Conservation (phyloP, 768 basidiomycete genomes). For the Dentipellis sp. region DNA sequence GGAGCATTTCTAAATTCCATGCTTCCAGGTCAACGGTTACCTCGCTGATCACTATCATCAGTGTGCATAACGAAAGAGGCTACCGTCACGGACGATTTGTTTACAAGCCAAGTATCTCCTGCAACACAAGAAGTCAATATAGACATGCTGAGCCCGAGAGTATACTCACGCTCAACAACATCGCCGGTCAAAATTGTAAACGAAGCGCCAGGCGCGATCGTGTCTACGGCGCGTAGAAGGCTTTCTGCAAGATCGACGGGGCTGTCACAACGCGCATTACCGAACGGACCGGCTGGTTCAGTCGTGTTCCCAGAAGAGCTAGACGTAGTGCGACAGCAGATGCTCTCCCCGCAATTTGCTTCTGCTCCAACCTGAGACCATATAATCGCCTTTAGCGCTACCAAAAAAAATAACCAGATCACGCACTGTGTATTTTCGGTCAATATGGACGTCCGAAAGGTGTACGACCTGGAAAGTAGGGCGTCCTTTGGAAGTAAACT, state of each 20-base stretch:
- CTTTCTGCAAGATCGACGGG: not conserved
- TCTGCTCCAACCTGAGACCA: not conserved
- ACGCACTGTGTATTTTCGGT: not conserved
- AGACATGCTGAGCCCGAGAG: not conserved
- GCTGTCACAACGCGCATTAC: not conserved
- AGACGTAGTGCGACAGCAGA: slow-evolving; percentile 1
- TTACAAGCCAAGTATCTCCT: slow-evolving; percentile 44
- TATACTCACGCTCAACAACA: slow-evolving; percentile 42
- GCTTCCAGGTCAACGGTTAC: slow-evolving; percentile 32
- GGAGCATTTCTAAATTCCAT: slow-evolving; percentile 38
- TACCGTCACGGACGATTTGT: slow-evolving; percentile 26
- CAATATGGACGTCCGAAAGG: slow-evolving; percentile 2
- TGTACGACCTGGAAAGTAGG: slow-evolving; percentile 2
- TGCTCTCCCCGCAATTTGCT: slow-evolving; percentile 1
- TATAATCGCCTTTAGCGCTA: not conserved
- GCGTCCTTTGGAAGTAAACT: not conserved
- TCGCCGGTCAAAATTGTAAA: slow-evolving; percentile 62
- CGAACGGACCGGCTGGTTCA: slow-evolving; percentile 1
- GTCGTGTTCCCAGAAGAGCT: not conserved
- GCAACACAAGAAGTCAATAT: not conserved
- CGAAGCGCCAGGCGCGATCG: slow-evolving; percentile 13
- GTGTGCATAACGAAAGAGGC: no score
- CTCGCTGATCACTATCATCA: not conserved
- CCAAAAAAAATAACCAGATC: not conserved
- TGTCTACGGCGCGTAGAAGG: not conserved